Conservation (phyloP, 106 monocot species). For the Agapanthus africanus region DNA sequence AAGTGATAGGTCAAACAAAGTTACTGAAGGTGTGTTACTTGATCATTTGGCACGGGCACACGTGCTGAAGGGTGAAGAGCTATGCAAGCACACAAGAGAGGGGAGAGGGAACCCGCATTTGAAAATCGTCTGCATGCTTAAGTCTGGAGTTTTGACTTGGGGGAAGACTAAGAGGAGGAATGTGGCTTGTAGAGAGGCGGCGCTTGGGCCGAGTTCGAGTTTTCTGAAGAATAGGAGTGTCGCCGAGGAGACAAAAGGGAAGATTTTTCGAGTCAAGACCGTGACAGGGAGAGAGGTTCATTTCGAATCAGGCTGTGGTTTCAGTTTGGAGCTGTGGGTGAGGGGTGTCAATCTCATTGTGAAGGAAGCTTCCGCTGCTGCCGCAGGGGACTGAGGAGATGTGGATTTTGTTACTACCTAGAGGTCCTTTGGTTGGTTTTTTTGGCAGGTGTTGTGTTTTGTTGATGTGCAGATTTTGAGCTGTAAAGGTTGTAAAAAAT, state of each 20-base stretch:
- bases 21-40: constrained; percentile 29
- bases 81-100: constrained; percentile 46
- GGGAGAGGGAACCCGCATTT: constrained; percentile 42
- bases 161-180: constrained; percentile 49
- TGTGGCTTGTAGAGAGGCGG: constrained; percentile 46
- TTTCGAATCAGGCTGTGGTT: constrained; percentile 32
- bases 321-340: constrained; percentile 49
- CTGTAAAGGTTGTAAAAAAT: background rate
- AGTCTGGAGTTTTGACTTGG: constrained; percentile 52
- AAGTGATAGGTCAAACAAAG: constrained; percentile 24
- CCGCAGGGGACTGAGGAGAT: constrained; percentile 20
- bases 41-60: constrained; percentile 34
- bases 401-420: too few species aligned
- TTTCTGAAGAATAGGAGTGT: constrained; percentile 39
- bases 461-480: constrained; percentile 6
- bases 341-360: constrained; percentile 47
- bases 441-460: background rate
- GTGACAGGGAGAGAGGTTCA: constrained; percentile 40
- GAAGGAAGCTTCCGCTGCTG: constrained; percentile 31
- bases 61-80: constrained; percentile 36
- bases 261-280: constrained; percentile 36
- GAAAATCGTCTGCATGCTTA: constrained; percentile 41
- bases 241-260: constrained; percentile 4
- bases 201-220: constrained; percentile 27
- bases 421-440: too few species aligned